Conservation (phyloP, 768 basidiomycete genomes). For the Tricholoma matsutake region DNA sequence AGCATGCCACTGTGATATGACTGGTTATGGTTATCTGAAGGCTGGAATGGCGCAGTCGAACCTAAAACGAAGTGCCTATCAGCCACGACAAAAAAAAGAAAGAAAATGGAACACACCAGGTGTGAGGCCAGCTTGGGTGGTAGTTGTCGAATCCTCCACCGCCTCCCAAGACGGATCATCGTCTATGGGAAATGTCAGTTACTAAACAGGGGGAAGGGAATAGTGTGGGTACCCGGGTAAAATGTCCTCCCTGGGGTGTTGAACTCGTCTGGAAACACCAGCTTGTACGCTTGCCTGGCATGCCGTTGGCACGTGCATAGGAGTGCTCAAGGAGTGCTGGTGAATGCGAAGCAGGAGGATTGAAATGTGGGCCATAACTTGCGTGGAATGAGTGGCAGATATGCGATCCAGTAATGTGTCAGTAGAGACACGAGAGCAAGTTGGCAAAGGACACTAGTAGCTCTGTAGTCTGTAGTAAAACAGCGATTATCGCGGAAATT, state of each 20-base stretch:
- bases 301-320: too few species aligned
- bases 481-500: too few species aligned
- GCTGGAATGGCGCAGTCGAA: constrained; percentile 46
- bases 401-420: too few species aligned
- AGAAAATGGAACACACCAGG: constrained; percentile 17
- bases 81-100: neutral
- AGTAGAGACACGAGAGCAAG: too few species aligned
- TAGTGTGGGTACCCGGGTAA: neutral
- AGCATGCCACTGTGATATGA: constrained; percentile 75
- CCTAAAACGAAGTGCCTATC: constrained; percentile 17
- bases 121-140: constrained; percentile 29
- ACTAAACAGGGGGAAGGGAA: constrained; percentile 33
- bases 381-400: too few species aligned
- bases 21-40: constrained; percentile 51
- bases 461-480: too few species aligned
- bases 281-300: too few species aligned
- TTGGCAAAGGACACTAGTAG: too few species aligned
- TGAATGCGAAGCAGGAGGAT: too few species aligned
- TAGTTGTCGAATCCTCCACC: constrained; percentile 52
- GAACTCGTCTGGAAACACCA: constrained; percentile 75
- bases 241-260: constrained; percentile 46
- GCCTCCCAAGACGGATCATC: constrained; percentile 68
- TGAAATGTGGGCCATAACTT: too few species aligned
- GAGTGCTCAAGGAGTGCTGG: too few species aligned
- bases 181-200: constrained; percentile 32